Conservation (phyloP, 1,284 basidiomycete genomes). For the Trichosporon inkin region DNA sequence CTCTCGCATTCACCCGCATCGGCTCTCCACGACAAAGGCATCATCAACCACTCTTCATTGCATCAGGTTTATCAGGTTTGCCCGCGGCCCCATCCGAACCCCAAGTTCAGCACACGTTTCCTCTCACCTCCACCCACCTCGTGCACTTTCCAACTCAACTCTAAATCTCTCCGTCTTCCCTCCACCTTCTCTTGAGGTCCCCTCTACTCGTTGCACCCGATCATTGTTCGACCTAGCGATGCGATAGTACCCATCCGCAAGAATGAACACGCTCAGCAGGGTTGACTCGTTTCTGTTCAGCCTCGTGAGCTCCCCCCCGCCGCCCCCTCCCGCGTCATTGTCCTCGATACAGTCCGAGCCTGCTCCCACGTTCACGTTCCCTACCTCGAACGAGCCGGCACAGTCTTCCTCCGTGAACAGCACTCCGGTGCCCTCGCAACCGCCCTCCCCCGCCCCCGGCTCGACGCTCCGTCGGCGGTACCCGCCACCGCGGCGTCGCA, state of each 20-base stretch:
- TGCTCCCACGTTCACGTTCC: constrained; percentile 3
- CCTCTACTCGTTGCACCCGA: not conserved
- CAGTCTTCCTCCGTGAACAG: not conserved
- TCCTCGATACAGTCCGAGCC: not conserved
- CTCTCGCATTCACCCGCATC: too few relatives aligned
- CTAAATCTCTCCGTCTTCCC: not conserved
- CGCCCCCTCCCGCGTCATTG: not conserved
- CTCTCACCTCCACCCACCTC: not conserved
- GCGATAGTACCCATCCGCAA: constrained; percentile 8
- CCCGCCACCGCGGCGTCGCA: not conserved
- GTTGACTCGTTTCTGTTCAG: constrained; percentile 29
- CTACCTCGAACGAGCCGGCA: not conserved
- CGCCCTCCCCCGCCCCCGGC: not conserved
- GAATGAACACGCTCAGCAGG: constrained; percentile 16
- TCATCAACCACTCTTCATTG: too few relatives aligned
- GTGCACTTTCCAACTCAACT: not conserved
- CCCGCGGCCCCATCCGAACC: too few relatives aligned
- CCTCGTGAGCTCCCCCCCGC: constrained; percentile 1
- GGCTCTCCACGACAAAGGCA: too few relatives aligned
- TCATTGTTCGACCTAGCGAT: constrained; percentile 3
- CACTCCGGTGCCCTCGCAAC: not conserved
- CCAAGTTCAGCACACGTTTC: not conserved
- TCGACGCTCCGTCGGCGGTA: not conserved
- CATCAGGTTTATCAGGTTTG: too few relatives aligned
- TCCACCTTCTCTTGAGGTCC: not conserved